Percentiles rank a stretch among this genome's conserved stretches.
Conservation (phyloP, 257 asterid species). For the Buddleja alternifolia region DNA sequence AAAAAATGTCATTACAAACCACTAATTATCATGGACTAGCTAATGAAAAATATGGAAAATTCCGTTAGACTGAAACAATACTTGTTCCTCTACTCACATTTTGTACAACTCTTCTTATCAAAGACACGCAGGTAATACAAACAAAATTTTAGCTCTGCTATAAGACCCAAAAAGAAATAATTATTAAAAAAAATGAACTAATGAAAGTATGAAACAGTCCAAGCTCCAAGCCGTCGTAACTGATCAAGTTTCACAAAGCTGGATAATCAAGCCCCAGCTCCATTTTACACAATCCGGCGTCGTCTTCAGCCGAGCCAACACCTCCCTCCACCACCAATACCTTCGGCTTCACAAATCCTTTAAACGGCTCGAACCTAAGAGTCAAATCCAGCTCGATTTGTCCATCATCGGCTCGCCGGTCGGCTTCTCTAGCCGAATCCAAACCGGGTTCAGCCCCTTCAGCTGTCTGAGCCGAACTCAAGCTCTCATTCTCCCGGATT, state of each 20-base stretch:
- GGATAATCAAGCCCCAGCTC: slow-evolving; percentile 54
- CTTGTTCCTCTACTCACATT: too few species aligned
- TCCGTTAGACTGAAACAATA: too few species aligned
- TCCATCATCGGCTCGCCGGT: slow-evolving; percentile 28
- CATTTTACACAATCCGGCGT: slow-evolving; percentile 45
- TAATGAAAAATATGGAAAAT: too few species aligned
- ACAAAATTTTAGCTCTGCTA: too few species aligned
- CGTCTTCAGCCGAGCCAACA: slow-evolving; percentile 25
- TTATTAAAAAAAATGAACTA: too few species aligned
- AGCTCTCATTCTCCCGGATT: slow-evolving; percentile 43
- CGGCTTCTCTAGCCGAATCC: slow-evolving; percentile 16
- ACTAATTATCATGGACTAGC: too few species aligned
- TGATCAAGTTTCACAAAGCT: slow-evolving; percentile 26
- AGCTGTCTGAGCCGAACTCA: slow-evolving; percentile 36
- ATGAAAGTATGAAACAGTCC: too few species aligned
- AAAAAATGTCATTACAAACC: too few species aligned
- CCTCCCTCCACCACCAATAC: slow-evolving; percentile 21
- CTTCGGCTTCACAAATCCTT: slow-evolving; percentile 26
- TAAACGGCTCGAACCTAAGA: slow-evolving; percentile 53
- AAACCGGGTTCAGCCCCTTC: slow-evolving; percentile 23
- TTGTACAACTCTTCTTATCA: too few species aligned
- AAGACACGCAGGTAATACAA: too few species aligned
- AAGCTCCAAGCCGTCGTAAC: slow-evolving; percentile 29
- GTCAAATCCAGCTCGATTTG: slow-evolving; percentile 71
- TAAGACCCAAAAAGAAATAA: too few species aligned